Evolutionary conservation across 2,329 filamentous ascomycete genomes (phyloP), one percentile per base, ranked within the genome.

Genomic region (Diaporthe helianthi): DNA sequence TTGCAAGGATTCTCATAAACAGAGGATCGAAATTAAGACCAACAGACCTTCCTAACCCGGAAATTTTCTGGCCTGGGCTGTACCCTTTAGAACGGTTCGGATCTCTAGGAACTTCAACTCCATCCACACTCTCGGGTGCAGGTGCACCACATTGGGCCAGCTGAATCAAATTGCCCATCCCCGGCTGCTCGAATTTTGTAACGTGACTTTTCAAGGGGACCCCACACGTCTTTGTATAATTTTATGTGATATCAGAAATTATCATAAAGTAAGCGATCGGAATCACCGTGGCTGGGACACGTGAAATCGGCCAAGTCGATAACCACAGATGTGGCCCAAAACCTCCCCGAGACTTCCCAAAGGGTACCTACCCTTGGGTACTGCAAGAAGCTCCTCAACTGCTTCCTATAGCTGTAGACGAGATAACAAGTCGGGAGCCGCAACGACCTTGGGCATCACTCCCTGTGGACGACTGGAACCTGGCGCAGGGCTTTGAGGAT

Each of bases 401-500:
- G n/a, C n/a, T 74, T 7, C 73, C 73, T 7, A 68, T 66, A 2
- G 68, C 69, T 17, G 71, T 73, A 15, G 72, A 73, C 36, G 70
- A 73, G 55, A 60, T 71, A 46, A 71, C 72, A 33, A 49, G 33
- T 24, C n/a, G 53, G 19, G 71, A 73, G 17, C 72, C 72, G 12
- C 55, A 65, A 24, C 67, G 71, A 19, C 44, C 71, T 8, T 73
- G 72, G 72, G 72, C 65, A 15, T 73, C 72, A 15, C 66, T 74
- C 10, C 73, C 73, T 2, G 58, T 71, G 19, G 71, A 74, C 47
- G 73, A 74, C 58, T 69, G 71, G 52, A 71, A 74, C 36, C 31
- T 74, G 13, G 38, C 73, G 1, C 53, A 44, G 24, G 73, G 73
- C 10, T 74, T 73, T 46, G 73, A 74, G 52, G 73, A 74, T 52